Conservation (phyloP, 345 rosid genomes). For the Streptanthus diversifolius region DNA sequence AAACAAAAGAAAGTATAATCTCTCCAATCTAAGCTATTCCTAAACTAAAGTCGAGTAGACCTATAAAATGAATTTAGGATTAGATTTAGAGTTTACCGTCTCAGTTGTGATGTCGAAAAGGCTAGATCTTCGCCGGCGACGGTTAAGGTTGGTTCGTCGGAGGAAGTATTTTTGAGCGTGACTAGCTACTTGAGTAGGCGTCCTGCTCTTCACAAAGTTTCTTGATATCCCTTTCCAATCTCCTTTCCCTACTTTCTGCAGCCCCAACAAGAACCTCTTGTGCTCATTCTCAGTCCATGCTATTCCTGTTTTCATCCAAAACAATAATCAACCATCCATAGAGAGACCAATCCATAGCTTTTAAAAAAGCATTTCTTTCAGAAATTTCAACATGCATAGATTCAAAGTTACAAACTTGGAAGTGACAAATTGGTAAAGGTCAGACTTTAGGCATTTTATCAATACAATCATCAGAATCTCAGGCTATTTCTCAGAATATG, state of each 20-base stretch:
- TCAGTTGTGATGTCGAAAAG: slow-evolving; percentile 95
- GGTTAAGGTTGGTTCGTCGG: slow-evolving; percentile 73
- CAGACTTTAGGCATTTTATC: not conserved
- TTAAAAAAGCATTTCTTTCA: not conserved
- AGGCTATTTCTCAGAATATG: not conserved
- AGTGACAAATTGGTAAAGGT: not conserved
- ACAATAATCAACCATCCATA: not conserved
- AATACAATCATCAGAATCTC: not conserved
- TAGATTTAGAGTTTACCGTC: slow-evolving; percentile 40
- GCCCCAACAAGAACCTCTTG: slow-evolving; percentile 77
- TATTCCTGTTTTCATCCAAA: slow-evolving; percentile 46
- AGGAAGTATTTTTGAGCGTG: slow-evolving; percentile 97
- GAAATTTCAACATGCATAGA: slow-evolving; percentile 22
- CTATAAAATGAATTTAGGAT: not conserved
- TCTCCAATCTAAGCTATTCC: not conserved
- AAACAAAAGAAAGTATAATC: not conserved
- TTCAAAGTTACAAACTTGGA: not conserved
- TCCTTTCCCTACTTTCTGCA: slow-evolving; percentile 89
- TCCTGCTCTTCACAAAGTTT: slow-evolving; percentile 83
- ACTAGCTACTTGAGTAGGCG: slow-evolving; percentile 97
- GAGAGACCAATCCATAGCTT: not conserved
- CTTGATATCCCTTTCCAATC: slow-evolving; percentile 97
- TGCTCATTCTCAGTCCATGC: slow-evolving; percentile 99
- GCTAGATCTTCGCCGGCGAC: slow-evolving; percentile 92
- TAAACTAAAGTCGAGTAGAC: not conserved